phyloP scores from a whole-genome alignment of 805 yeast genomes.

The Komagataella pastoris region DNA sequence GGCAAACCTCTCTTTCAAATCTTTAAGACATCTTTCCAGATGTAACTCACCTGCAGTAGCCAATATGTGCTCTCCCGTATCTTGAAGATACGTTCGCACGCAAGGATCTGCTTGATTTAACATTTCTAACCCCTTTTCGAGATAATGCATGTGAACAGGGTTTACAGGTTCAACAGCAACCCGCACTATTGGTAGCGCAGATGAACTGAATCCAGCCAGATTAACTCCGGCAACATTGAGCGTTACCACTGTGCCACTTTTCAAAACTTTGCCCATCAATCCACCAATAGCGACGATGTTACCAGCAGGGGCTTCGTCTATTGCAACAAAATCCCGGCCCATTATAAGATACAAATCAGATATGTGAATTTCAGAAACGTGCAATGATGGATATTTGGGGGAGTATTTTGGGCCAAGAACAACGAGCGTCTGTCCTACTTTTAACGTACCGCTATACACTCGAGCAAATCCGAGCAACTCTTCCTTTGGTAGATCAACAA shows the following conservation, averaged over 20 bases:
- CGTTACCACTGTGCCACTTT: constrained; percentile 72
- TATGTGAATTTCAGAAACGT: constrained; percentile 42
- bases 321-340: constrained; percentile 81
- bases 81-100: constrained; percentile 75
- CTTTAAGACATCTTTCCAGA: constrained; percentile 87
- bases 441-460: constrained; percentile 73
- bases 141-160: constrained; percentile 62
- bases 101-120: constrained; percentile 90
- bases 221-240: constrained; percentile 51
- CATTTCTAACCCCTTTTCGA: constrained; percentile 67
- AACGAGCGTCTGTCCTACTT: constrained; percentile 60
- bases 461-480: constrained; percentile 81
- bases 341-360: constrained; percentile 68
- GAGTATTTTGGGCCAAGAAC: constrained; percentile 83
- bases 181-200: constrained; percentile 83
- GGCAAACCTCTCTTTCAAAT: constrained; percentile 82
- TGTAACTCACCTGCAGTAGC: constrained; percentile 97
- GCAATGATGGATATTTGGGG: constrained; percentile 45
- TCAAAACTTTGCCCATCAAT: constrained; percentile 65
- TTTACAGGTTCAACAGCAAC: constrained; percentile 94
- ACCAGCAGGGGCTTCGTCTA: constrained; percentile 84
- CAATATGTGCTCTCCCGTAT: constrained; percentile 84
- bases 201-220: constrained; percentile 59
- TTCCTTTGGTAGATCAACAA: constrained; percentile 31
- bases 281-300: constrained; percentile 93